Evolutionary conservation across 805 yeast species (phyloP), one percentile per base, ranked within the genome.

Genomic region (Schwanniomyces yamadae): DNA sequence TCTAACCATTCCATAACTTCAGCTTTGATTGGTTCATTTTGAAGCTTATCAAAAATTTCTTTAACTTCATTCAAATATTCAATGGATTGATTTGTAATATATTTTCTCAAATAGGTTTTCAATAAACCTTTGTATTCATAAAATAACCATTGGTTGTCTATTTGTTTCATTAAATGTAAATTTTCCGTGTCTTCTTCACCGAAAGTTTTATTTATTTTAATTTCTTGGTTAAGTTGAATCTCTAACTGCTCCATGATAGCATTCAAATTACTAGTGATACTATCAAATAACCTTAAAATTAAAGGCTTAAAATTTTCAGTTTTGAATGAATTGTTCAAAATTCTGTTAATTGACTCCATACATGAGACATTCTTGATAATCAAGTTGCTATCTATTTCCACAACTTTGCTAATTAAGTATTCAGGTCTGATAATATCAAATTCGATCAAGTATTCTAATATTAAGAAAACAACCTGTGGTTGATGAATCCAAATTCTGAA

Each of bases 401-500:
- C 50, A 12, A 57, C 52, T 38, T 57, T 51, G 22, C 43, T 45
- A 14, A 67, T 44, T 32, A 68, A 50, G 32, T 43, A 41, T 22
- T 50, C 49, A 3, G 66, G 53, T 33, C 55, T 44, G 41, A 68
- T 46, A n/a, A 68, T 53, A 25, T 46, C 55, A 43, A 58, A 62
- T 38, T 67, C 72, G 31, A 66, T 61, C 49, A 68, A 61, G 41
- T 59, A 66, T 36, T 67, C 73, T 43, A 68, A 54, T 19, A 65
- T 63, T 44, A 68, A 57, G 40, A 68, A 68, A 9, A 64, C 59
- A 23, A 66, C 71, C 42, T 68, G 74, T 1, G 74, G 73, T 44
- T 66, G 73, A 44, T 66, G 69, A 21, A 58, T 44, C 74, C 74
- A 68, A 31, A 68, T 55, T 39, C 74, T 50, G 47, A 66, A 57